These are phyloP conservation scores for Paramecium sexaurelia DNA, from an alignment of 73 alveolate species.

Conservation along the genomic window DNA sequence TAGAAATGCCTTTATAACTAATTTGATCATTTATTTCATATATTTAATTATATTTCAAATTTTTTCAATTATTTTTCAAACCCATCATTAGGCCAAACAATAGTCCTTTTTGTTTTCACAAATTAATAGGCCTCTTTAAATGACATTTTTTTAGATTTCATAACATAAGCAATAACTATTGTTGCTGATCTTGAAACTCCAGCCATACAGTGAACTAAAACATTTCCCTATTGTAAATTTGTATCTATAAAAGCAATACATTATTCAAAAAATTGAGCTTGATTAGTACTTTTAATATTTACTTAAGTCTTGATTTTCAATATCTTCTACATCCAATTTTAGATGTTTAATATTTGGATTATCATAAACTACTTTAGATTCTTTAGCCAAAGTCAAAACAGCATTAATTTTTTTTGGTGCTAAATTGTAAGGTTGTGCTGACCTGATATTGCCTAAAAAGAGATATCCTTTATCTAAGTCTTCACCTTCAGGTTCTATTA, in stretches of 20 bases:
- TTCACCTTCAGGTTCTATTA: not conserved
- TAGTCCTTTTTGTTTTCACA: conserved; percentile 80
- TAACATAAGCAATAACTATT: conserved; percentile 88
- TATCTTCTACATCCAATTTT: conserved; percentile 33
- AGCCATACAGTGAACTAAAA: conserved; percentile 91
- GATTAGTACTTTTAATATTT: not conserved
- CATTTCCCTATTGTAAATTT: conserved; percentile 76
- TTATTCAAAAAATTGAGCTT: conserved; percentile 32
- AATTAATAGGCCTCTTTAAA: conserved; percentile 80
- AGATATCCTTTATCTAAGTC: conserved; percentile 40
- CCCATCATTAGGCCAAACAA: conserved; percentile 91
- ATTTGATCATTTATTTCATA: not conserved
- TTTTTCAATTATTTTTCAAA: conserved; percentile 81
- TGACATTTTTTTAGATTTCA: conserved; percentile 81
- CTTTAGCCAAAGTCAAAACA: conserved; percentile 51
- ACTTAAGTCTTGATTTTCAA: conserved; percentile 25
- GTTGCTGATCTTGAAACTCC: conserved; percentile 96
- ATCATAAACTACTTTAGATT: conserved; percentile 30
- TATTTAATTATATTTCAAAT: conserved; percentile 74
- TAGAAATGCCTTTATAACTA: not conserved
- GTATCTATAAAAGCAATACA: conserved; percentile 52
- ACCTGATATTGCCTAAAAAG: conserved; percentile 32
- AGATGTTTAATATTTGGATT: conserved; percentile 23
- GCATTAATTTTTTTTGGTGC: conserved; percentile 46
- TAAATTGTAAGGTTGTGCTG: conserved; percentile 41